Conservation (phyloP, 768 basidiomycete genomes). For the Glaciozyma antarctica region DNA sequence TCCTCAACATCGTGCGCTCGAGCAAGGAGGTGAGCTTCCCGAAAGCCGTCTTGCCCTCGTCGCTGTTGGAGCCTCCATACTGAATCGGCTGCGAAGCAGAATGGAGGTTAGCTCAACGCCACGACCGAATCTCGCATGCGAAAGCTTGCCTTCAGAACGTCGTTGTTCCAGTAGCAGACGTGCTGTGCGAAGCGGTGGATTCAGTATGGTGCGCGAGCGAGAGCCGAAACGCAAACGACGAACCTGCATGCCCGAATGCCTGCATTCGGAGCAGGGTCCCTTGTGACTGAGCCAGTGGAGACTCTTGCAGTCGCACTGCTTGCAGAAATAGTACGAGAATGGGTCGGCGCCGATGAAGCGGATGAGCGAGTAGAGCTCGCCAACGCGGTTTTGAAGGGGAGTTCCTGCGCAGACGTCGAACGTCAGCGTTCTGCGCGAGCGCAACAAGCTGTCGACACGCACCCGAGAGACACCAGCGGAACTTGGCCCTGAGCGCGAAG, state of each 20-base stretch:
- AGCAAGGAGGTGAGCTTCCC: slow-evolving; percentile 82
- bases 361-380: slow-evolving; percentile 76
- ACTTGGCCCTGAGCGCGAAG: slow-evolving; percentile 71
- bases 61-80: slow-evolving; percentile 57
- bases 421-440: not conserved
- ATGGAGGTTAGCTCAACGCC: no score
- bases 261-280: slow-evolving; percentile 57
- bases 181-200: slow-evolving; percentile 32
- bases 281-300: slow-evolving; percentile 83
- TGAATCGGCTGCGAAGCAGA: slow-evolving; percentile 58
- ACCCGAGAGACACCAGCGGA: slow-evolving; percentile 81
- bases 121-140: no score
- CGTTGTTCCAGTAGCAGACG: slow-evolving; percentile 93
- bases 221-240: no score
- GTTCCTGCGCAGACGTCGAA: slow-evolving; percentile 48
- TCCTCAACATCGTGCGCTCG: slow-evolving; percentile 80
- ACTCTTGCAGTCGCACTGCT: slow-evolving; percentile 84
- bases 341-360: slow-evolving; percentile 78
- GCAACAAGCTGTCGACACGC: not conserved
- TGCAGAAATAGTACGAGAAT: slow-evolving; percentile 87
- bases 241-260: slow-evolving; percentile 40
- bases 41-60: slow-evolving; percentile 72
- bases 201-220: no score
- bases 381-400: slow-evolving; percentile 85
- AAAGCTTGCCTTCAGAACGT: slow-evolving; percentile 58